A percentile compares a stretch with the other conserved stretches of the same genome.
phyloP scores from a whole-genome alignment of 257 asterid genomes.

The Leonotis leonurus region DNA sequence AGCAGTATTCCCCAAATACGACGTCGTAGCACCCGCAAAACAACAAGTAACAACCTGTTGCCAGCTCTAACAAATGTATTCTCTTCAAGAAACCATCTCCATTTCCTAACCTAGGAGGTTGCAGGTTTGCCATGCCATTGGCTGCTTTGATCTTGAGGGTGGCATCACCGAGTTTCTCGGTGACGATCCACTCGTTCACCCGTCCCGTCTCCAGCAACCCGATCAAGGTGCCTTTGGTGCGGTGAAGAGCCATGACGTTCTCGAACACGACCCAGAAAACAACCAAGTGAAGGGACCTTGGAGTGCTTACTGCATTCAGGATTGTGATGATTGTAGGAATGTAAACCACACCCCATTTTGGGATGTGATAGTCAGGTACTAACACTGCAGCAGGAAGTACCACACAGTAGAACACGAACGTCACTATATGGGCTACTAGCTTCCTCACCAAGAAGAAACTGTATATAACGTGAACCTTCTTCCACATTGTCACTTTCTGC shows the following conservation, averaged over 20 bases:
- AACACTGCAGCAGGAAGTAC: conserved; percentile 80
- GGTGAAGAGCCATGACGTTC: conserved; percentile 89
- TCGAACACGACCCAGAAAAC: conserved; percentile 89
- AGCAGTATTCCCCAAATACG: background rate
- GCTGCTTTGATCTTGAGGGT: conserved; percentile 56
- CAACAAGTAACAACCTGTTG: background rate
- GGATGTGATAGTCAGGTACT: conserved; percentile 81
- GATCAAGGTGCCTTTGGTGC: conserved; percentile 82
- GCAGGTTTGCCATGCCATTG: too few relatives aligned
- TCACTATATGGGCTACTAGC: conserved; percentile 81
- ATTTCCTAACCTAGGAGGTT: too few relatives aligned
- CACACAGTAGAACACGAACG: conserved; percentile 69
- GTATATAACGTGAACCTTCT: conserved; percentile 78
- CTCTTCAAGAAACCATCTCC: too few relatives aligned
- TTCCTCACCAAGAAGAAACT: conserved; percentile 91
- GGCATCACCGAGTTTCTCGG: conserved; percentile 90
- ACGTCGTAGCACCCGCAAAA: background rate
- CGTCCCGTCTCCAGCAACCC: conserved; percentile 82
- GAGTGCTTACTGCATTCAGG: conserved; percentile 81
- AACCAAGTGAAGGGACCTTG: conserved; percentile 80
- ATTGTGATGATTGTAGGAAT: conserved; percentile 73
- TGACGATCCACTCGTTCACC: conserved; percentile 94
- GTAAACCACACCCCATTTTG: conserved; percentile 85
- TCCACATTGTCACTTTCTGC: conserved; percentile 86
- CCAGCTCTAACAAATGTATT: background rate